Evolutionary conservation across 257 asterid genomes (phyloP).

Genomic region (Parsonsia alboflavescens): DNA sequence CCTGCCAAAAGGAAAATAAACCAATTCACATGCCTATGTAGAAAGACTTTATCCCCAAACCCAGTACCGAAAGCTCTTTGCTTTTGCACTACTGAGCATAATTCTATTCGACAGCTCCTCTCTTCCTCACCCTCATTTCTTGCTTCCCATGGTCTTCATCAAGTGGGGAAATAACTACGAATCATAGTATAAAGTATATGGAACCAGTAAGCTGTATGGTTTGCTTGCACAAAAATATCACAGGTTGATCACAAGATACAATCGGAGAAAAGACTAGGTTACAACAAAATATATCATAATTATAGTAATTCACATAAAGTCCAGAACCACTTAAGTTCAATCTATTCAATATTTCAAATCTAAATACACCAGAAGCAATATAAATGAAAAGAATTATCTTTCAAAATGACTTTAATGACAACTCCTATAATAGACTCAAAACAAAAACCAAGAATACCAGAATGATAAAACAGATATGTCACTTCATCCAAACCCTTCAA

Average conservation of each 20-base stretch:
- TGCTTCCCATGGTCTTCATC: not conserved
- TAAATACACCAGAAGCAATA: not conserved
- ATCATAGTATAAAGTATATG: not conserved
- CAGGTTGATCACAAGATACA: not conserved
- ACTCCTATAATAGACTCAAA: not conserved
- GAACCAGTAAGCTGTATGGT: not conserved
- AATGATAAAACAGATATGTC: not conserved
- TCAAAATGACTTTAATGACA: not conserved
- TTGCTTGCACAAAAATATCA: not conserved
- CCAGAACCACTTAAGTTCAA: no score
- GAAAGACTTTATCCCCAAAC: not conserved
- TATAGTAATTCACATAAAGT: no score
- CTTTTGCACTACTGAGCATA: not conserved
- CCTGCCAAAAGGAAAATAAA: constrained; percentile 44
- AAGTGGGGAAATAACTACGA: not conserved
- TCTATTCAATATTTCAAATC: no score
- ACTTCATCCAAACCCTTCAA: not conserved
- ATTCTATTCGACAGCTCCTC: not conserved
- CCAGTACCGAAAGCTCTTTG: not conserved
- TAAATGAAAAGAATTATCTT: not conserved
- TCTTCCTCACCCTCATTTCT: not conserved
- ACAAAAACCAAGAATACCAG: not conserved
- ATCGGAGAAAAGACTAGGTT: no score
- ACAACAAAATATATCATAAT: no score
- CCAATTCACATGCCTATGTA: not conserved